Evolutionary conservation across 176 grass and related monocot species (phyloP).

Genomic region (Guadua angustifolia): DNA sequence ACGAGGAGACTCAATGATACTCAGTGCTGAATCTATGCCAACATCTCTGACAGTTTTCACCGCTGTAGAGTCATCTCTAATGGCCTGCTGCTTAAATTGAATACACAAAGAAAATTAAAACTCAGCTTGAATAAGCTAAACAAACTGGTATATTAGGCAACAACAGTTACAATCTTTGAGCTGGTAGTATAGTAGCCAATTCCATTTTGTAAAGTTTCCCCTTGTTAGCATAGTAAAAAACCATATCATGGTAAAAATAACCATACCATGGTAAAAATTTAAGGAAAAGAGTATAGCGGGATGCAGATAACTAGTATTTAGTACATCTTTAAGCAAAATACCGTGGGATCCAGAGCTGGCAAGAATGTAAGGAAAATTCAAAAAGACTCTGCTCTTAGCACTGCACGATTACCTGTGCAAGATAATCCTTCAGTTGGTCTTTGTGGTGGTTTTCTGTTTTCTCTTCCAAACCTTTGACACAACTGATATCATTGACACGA

Average conservation of each 20-base stretch:
- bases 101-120: neutral
- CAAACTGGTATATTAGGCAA: neutral
- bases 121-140: constrained; percentile 3
- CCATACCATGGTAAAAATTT: neutral
- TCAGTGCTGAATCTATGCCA: constrained; percentile 46
- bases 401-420: constrained; percentile 29
- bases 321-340: neutral
- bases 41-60: constrained; percentile 51
- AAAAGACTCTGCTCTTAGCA: neutral
- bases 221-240: neutral
- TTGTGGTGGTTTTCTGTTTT: constrained; percentile 10
- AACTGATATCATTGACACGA: constrained; percentile 32
- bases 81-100: constrained; percentile 32
- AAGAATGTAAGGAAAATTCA: constrained; percentile 37
- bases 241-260: neutral
- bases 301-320: constrained; percentile 6
- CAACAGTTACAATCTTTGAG: constrained; percentile 10
- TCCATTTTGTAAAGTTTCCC: constrained; percentile 26
- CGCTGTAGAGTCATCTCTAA: constrained; percentile 39
- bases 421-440: constrained; percentile 36
- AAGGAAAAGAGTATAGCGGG: neutral
- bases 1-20: constrained; percentile 43
- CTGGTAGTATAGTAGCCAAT: neutral
- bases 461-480: constrained; percentile 31
- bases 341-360: neutral